Percentiles rank a stretch among this genome's conserved stretches.
Conservation (phyloP, 768 basidiomycete genomes). For the Auriscalpium microsporum region DNA sequence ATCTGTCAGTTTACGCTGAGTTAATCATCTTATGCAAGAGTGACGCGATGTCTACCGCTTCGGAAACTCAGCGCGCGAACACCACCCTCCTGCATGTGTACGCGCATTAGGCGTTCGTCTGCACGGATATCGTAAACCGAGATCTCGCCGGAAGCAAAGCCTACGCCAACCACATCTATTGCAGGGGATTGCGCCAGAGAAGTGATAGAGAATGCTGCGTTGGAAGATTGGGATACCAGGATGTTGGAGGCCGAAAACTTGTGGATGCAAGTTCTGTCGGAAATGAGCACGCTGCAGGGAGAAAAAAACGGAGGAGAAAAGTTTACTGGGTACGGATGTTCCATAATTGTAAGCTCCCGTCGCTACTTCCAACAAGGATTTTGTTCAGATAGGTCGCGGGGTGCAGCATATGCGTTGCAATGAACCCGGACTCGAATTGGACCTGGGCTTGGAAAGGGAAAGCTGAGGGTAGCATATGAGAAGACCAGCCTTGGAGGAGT, state of each 20-base stretch:
- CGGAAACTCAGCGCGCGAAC: slow-evolving; percentile 76
- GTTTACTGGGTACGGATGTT: slow-evolving; percentile 78
- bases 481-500: slow-evolving; percentile 10
- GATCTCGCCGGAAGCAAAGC: slow-evolving; percentile 80
- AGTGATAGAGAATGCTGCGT: slow-evolving; percentile 48
- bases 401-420: slow-evolving; percentile 79
- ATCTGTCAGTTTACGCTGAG: slow-evolving; percentile 36
- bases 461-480: neutral
- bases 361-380: slow-evolving; percentile 70
- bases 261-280: slow-evolving; percentile 69
- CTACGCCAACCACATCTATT: slow-evolving; percentile 92
- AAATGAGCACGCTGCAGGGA: neutral
- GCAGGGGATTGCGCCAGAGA: slow-evolving; percentile 86
- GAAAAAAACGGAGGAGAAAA: slow-evolving; percentile 1
- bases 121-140: slow-evolving; percentile 85
- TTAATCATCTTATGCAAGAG: neutral
- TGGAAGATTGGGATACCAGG: slow-evolving; percentile 29
- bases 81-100: slow-evolving; percentile 85
- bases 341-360: slow-evolving; percentile 89
- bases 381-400: slow-evolving; percentile 98
- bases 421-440: slow-evolving; percentile 76
- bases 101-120: slow-evolving; percentile 80
- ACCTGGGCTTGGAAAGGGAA: slow-evolving; percentile 47
- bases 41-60: slow-evolving; percentile 45
- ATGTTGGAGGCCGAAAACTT: slow-evolving; percentile 55